These are phyloP conservation scores for Cladophialophora bantiana DNA, from an alignment of 2,329 filamentous ascomycete genomes.

Conservation along the genomic window DNA sequence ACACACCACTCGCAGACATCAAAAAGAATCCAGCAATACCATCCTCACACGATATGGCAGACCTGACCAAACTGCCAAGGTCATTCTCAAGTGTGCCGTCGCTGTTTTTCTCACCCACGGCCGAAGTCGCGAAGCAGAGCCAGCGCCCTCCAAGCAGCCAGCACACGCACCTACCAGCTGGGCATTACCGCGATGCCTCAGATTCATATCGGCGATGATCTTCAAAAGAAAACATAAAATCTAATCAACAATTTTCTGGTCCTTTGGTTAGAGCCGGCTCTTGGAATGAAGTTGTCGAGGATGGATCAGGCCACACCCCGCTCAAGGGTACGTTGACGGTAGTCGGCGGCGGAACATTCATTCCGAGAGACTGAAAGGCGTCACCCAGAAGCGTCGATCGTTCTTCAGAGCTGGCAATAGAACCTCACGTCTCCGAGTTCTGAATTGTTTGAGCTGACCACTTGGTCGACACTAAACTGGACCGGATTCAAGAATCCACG, in stretches of 20 bases:
- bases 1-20: constrained; percentile 63
- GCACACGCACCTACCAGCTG: constrained; percentile 38
- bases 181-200: constrained; percentile 39
- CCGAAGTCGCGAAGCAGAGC: constrained; percentile 48
- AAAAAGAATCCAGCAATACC: constrained; percentile 44
- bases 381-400: background rate
- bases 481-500: background rate
- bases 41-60: constrained; percentile 45
- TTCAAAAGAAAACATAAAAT: constrained; percentile 5
- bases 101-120: constrained; percentile 95
- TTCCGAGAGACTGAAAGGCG: background rate
- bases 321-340: background rate
- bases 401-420: background rate
- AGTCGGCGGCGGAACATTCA: background rate
- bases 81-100: constrained; percentile 52
- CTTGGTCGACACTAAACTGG: background rate
- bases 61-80: constrained; percentile 38
- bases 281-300: background rate
- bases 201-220: constrained; percentile 29
- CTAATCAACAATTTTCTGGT: background rate
- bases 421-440: background rate
- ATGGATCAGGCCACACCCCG: background rate
- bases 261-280: background rate
- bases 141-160: constrained; percentile 35
- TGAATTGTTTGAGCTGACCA: background rate